phyloP scores from a whole-genome alignment of 441 rosid genomes.

The Populus tomentosa region DNA sequence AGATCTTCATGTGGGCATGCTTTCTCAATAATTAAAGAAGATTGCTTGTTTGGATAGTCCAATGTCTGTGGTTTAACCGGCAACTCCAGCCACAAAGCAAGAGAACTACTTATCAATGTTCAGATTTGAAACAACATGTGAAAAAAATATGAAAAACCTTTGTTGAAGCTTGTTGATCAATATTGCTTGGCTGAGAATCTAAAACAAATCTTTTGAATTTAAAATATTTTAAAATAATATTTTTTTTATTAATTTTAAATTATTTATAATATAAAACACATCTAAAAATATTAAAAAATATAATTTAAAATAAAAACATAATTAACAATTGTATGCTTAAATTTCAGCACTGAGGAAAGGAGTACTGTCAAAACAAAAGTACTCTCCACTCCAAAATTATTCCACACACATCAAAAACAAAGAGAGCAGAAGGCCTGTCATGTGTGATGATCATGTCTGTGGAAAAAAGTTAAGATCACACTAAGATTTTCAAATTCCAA shows the following conservation, averaged over 20 bases:
- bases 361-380: background rate
- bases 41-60: background rate
- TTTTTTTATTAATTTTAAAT: too few species aligned
- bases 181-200: constrained; percentile 16
- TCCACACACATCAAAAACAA: background rate
- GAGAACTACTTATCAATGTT: background rate
- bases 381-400: background rate
- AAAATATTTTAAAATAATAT: constrained; percentile 11
- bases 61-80: constrained; percentile 5
- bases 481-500: constrained; percentile 16
- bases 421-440: background rate
- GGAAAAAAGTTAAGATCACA: background rate
- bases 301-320: too few species aligned
- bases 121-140: background rate
- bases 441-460: constrained; percentile 8
- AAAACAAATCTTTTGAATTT: constrained; percentile 24
- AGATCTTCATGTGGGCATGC: background rate
- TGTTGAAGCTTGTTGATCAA: background rate
- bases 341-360: background rate
- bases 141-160: background rate
- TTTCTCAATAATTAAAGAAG: constrained; percentile 3
- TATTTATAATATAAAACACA: too few species aligned
- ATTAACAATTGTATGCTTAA: background rate
- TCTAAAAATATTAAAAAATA: too few species aligned
- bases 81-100: background rate